These are phyloP conservation scores for Ophiostoma angusticollis DNA, from an alignment of 2,329 filamentous ascomycete species.

Conservation along the genomic window DNA sequence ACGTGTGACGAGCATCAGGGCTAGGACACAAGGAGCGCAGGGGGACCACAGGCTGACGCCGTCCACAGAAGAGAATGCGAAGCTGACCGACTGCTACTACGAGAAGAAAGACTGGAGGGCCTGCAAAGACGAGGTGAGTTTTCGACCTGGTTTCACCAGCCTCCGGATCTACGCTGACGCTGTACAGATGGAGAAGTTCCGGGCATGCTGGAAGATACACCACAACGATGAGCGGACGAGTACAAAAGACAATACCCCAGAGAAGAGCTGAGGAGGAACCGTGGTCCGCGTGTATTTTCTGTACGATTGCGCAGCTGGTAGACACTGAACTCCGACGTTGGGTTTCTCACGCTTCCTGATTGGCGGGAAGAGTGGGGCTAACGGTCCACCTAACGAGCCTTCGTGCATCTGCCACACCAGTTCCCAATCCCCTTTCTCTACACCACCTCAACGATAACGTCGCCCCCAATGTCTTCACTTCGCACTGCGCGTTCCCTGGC, in stretches of 20 bases:
- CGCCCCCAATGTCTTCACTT: too few relatives aligned
- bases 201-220: conserved; percentile 80
- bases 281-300: too few relatives aligned
- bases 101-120: conserved; percentile 92
- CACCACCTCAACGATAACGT: too few relatives aligned
- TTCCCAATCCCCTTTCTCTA: too few relatives aligned
- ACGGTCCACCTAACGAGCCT: too few relatives aligned
- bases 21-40: too few relatives aligned
- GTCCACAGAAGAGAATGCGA: conserved; percentile 64
- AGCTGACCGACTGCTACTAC: conserved; percentile 89
- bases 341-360: too few relatives aligned
- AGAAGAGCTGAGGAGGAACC: neutral
- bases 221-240: conserved; percentile 75
- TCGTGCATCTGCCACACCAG: too few relatives aligned
- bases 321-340: too few relatives aligned
- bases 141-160: neutral
- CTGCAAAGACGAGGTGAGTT: conserved; percentile 67
- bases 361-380: too few relatives aligned
- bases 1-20: conserved; percentile 12
- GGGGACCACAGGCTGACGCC: neutral
- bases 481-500: too few relatives aligned
- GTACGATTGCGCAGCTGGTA: too few relatives aligned
- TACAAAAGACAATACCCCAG: conserved; percentile 48
- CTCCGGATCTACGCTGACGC: neutral
- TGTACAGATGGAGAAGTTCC: conserved; percentile 73